phyloP scores from a whole-genome alignment of 495 filamentous ascomycete species.

The Emericellopsis terricola region DNA sequence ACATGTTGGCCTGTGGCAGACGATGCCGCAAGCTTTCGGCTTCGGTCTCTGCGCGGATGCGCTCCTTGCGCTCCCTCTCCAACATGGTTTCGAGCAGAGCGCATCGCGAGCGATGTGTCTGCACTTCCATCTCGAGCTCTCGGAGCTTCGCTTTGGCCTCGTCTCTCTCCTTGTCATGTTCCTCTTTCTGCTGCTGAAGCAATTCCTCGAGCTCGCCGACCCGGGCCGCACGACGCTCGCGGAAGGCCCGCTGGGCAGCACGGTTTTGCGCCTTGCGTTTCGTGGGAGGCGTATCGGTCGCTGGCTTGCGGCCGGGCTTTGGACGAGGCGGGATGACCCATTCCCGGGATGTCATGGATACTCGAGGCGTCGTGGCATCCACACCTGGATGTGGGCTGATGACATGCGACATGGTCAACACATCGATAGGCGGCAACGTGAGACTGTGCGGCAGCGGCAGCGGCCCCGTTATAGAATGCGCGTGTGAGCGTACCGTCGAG shows the following conservation, averaged over 20 bases:
- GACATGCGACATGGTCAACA: slow-evolving; percentile 10
- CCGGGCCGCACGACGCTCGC: slow-evolving; percentile 69
- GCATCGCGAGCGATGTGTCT: slow-evolving; percentile 21
- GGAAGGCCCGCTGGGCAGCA: slow-evolving; percentile 78
- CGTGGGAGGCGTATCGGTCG: slow-evolving; percentile 77
- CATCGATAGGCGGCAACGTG: slow-evolving; percentile 6
- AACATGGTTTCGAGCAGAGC: slow-evolving; percentile 21
- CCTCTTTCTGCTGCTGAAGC: slow-evolving; percentile 42
- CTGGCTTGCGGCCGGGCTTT: slow-evolving; percentile 86
- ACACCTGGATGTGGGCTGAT: slow-evolving; percentile 8
- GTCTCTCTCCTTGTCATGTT: slow-evolving; percentile 25
- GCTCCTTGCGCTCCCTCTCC: slow-evolving; percentile 20
- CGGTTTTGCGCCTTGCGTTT: slow-evolving; percentile 89
- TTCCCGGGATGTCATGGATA: slow-evolving; percentile 57
- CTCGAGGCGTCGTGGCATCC: slow-evolving; percentile 8
- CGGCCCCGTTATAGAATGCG: too few relatives aligned
- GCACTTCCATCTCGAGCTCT: slow-evolving; percentile 25
- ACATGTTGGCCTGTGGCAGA: too few relatives aligned
- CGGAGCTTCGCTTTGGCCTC: slow-evolving; percentile 25
- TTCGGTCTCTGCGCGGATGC: slow-evolving; percentile 9
- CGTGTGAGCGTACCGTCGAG: too few relatives aligned
- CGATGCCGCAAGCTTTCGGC: slow-evolving; percentile 8
- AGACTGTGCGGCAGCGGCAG: too few relatives aligned
- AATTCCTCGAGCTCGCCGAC: slow-evolving; percentile 78
- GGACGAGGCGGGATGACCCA: slow-evolving; percentile 79